Evolutionary conservation across 2,329 filamentous ascomycete genomes (phyloP), one percentile per base, ranked within the genome.

Genomic region (Herpotrichia juniperi): DNA sequence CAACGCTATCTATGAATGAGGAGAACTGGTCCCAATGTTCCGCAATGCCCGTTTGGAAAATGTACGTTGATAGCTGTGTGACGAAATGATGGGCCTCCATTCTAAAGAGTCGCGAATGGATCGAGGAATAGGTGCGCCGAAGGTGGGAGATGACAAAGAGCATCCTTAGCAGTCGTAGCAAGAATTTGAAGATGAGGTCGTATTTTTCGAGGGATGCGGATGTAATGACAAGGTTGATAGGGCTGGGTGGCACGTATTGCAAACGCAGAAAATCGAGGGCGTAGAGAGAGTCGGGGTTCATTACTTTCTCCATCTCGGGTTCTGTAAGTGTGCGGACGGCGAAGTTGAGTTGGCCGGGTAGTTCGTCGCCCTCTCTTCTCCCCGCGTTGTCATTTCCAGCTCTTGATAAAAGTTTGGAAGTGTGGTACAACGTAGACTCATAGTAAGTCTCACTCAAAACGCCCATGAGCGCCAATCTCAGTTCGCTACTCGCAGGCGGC

Each of bases 231-330:
- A 86, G 79, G 34, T 87, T 81, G 0, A 97, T 78, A 1, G 90
- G 85, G 0, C 83, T 73, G 0, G 92, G 88, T 0, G 92, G 82
- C 34, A 88, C 89, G 74, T 97, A 97, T 40, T 92, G 89, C 7
- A 99, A 78, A 1, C 91, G 86, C 14, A 99, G 79, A 66, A 99
- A 97, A 73, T 97, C 94, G n/a, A 97, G 80, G 0, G 94, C 94
- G 67, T 93, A 87, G 16, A 97, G 81, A 0, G 88, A 89, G 67
- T 90, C 83, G 0, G 91, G 87, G 63, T 97, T 85, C 80, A 96
- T 87, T 72, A 92, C 93, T 56, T 83, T 86, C 46, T 91, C 85
- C 42, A 96, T 90, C 61, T 97, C 92, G 42, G 88, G 87, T 7
- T 86, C 80, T 0, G 87, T 83, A 56, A 97, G 81, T 17, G 69